Conservation (phyloP, 441 rosid genomes). For the Daphne laureola region DNA sequence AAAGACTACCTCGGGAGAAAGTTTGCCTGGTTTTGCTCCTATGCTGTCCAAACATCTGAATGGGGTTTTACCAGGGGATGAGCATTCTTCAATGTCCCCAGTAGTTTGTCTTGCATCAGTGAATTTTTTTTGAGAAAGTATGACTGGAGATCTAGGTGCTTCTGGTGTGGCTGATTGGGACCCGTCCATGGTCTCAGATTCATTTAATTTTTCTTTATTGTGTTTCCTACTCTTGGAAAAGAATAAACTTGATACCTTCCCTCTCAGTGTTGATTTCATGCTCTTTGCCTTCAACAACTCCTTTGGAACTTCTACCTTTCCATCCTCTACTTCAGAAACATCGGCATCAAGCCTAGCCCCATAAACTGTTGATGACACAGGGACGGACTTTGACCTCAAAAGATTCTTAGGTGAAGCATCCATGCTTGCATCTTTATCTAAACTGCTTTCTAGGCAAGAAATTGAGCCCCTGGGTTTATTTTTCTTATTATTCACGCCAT, state of each 20-base stretch:
- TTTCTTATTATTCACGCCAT: conserved; percentile 23
- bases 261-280: conserved; percentile 52
- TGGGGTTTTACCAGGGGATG: conserved; percentile 25
- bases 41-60: conserved; percentile 17
- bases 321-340: conserved; percentile 31
- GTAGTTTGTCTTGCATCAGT: conserved; percentile 26
- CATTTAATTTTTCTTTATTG: conserved; percentile 42
- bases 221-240: conserved; percentile 58
- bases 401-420: conserved; percentile 47
- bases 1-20: conserved; percentile 52
- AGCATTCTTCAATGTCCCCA: conserved; percentile 30
- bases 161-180: conserved; percentile 30
- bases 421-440: conserved; percentile 32
- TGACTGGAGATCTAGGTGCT: conserved; percentile 22
- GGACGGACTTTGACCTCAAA: conserved; percentile 69
- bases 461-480: conserved; percentile 47
- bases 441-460: conserved; percentile 34
- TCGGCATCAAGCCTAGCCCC: conserved; percentile 34
- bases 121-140: conserved; percentile 15
- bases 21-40: conserved; percentile 27
- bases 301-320: conserved; percentile 33
- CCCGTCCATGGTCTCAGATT: conserved; percentile 30
- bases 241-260: conserved; percentile 82
- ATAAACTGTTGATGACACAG: conserved; percentile 39
- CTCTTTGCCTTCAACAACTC: conserved; percentile 46